Evolutionary conservation across 2,329 filamentous ascomycete genomes (phyloP).

Genomic region (Domatiomyces catenatus): DNA sequence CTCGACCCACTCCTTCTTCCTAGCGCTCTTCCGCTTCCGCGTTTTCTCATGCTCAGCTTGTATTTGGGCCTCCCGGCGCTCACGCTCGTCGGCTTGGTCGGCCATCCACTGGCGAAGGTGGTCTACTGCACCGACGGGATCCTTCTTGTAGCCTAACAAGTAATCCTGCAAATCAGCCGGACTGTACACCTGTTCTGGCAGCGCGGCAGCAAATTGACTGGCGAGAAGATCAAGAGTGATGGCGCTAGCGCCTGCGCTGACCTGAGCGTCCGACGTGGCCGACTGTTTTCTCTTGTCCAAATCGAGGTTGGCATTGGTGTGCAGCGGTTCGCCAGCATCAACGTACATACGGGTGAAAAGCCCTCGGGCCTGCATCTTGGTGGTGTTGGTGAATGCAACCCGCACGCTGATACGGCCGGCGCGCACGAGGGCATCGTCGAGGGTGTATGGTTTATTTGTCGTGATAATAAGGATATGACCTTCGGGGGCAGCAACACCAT

Average conservation of each 20-base stretch:
- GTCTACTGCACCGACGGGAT: constrained; percentile 30
- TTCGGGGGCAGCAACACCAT: constrained; percentile 66
- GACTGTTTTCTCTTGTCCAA: background rate
- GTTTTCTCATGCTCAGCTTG: constrained; percentile 9
- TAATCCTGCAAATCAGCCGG: constrained; percentile 41
- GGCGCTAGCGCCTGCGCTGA: background rate
- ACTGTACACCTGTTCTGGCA: constrained; percentile 35
- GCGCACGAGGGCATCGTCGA: constrained; percentile 59
- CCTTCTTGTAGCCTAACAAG: constrained; percentile 35
- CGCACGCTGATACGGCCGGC: constrained; percentile 59
- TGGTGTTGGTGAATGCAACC: constrained; percentile 38
- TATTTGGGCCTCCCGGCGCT: constrained; percentile 11
- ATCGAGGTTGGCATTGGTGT: background rate
- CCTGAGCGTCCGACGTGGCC: background rate
- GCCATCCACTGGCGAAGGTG: constrained; percentile 29
- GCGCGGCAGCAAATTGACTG: constrained; percentile 27
- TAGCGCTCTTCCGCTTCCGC: constrained; percentile 5
- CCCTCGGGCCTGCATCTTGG: constrained; percentile 17
- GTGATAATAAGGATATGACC: constrained; percentile 71
- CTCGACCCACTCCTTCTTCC: constrained; percentile 5
- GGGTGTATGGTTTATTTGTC: constrained; percentile 57
- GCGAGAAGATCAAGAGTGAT: constrained; percentile 27
- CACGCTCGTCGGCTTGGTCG: constrained; percentile 7
- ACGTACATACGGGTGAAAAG: constrained; percentile 21
- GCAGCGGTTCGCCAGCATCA: constrained; percentile 6